A percentile compares a stretch with the other conserved stretches of the same genome.
phyloP scores from a whole-genome alignment of 257 asterid species.

The Scutellaria baicalensis region DNA sequence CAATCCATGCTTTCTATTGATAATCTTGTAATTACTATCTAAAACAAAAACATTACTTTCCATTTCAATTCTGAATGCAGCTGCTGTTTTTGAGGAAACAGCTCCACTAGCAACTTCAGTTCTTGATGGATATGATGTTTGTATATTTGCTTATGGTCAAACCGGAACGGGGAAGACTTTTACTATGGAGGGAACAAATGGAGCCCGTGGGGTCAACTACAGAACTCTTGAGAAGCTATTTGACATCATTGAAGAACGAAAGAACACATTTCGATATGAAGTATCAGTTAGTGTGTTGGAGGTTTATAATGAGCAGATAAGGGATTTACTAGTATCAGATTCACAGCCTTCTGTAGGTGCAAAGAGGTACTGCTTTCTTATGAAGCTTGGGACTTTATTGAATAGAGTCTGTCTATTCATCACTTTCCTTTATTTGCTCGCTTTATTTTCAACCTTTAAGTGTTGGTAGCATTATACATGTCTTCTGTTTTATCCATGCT shows the following conservation, averaged over 20 bases:
- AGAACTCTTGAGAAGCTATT: conserved; percentile 82
- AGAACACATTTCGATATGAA: conserved; percentile 54
- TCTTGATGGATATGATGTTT: conserved; percentile 87
- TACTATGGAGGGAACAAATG: conserved; percentile 92
- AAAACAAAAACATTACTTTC: not conserved
- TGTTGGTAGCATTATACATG: not conserved
- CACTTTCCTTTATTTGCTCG: not conserved
- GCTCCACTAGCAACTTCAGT: conserved; percentile 85
- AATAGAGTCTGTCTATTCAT: not conserved
- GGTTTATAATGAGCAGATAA: conserved; percentile 92
- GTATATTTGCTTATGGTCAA: conserved; percentile 96
- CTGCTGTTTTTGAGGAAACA: conserved; percentile 83
- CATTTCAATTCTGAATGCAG: conserved; percentile 32
- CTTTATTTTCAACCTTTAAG: not conserved
- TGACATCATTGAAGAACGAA: conserved; percentile 69
- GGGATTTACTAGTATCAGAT: conserved; percentile 66
- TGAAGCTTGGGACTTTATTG: not conserved
- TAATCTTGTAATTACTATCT: not conserved
- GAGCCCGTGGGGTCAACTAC: conserved; percentile 92
- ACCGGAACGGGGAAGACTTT: conserved; percentile 97
- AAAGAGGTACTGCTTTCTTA: conserved; percentile 44
- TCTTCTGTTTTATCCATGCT: not conserved
- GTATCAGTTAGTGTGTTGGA: conserved; percentile 88
- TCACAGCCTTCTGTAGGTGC: conserved; percentile 44
- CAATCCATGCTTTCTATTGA: not conserved